Percentiles rank a stretch among this genome's conserved stretches.
Conservation (phyloP, 2,329 filamentous ascomycete genomes). For the Podosphaera xanthii region DNA sequence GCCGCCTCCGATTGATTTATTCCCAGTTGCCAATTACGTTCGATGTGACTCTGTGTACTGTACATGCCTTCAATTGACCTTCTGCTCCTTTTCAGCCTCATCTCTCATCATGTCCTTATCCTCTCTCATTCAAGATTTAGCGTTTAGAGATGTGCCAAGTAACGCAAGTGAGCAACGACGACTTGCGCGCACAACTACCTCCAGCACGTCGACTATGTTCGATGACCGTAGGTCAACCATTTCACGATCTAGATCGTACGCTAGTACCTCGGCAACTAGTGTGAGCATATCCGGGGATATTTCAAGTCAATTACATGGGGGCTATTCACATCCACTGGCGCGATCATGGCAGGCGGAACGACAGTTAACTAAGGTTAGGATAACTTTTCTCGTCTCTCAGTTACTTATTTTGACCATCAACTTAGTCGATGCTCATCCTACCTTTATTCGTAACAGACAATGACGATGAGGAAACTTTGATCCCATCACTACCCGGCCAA, state of each 20-base stretch:
- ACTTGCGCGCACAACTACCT: constrained; percentile 24
- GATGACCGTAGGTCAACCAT: constrained; percentile 38
- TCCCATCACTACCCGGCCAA: constrained; percentile 80
- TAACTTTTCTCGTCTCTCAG: neutral
- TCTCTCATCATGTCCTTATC: constrained; percentile 38
- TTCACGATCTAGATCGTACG: constrained; percentile 40
- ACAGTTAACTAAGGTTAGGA: constrained; percentile 57
- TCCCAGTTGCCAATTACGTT: too few species aligned
- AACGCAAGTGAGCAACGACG: constrained; percentile 17
- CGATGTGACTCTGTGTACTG: too few species aligned
- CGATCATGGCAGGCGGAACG: constrained; percentile 66
- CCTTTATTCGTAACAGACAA: constrained; percentile 90
- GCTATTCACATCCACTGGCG: constrained; percentile 60
- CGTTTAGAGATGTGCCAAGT: constrained; percentile 29
- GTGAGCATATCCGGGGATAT: constrained; percentile 55
- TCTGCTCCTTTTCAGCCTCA: neutral
- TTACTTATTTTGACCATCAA: neutral
- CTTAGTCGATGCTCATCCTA: constrained; percentile 91
- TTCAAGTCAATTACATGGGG: constrained; percentile 61
- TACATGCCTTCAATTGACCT: too few species aligned
- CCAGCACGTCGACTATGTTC: constrained; percentile 19
- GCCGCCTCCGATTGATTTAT: too few species aligned
- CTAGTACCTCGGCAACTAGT: constrained; percentile 43
- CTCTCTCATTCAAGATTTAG: constrained; percentile 40
- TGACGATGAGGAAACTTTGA: constrained; percentile 74